phyloP scores from a whole-genome alignment of 2,329 filamentous ascomycete species.

The Lanzia echinophila region DNA sequence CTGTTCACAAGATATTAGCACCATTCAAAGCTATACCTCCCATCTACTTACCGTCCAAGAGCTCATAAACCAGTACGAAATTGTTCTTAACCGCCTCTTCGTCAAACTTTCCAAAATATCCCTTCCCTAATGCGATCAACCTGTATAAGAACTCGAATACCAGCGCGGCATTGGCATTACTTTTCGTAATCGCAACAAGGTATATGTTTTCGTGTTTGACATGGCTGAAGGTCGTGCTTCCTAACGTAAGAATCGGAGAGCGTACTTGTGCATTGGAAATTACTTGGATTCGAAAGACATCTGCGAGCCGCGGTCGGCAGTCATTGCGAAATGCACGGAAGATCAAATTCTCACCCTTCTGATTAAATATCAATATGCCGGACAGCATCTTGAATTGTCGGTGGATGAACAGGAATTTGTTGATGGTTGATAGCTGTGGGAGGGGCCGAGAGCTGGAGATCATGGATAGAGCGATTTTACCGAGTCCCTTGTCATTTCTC shows the following conservation, averaged over 20 bases:
- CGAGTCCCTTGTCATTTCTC: not conserved
- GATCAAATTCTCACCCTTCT: slow-evolving; percentile 99
- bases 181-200: slow-evolving; percentile 93
- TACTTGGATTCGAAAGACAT: slow-evolving; percentile 99
- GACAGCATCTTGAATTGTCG: slow-evolving; percentile 68
- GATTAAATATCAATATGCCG: slow-evolving; percentile 96
- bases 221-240: slow-evolving; percentile 98
- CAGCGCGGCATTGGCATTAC: slow-evolving; percentile 95
- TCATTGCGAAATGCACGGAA: slow-evolving; percentile 98
- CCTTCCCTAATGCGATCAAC: slow-evolving; percentile 80
- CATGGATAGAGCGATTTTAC: not conserved
- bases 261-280: slow-evolving; percentile 97
- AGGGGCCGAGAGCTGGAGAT: not conserved
- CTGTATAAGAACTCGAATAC: slow-evolving; percentile 98
- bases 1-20: slow-evolving; percentile 38
- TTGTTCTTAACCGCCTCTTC: slow-evolving; percentile 99
- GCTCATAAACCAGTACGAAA: slow-evolving; percentile 96
- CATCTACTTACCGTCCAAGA: slow-evolving; percentile 67
- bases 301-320: slow-evolving; percentile 92
- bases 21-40: not conserved
- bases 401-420: slow-evolving; percentile 1
- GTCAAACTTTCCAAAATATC: slow-evolving; percentile 98
- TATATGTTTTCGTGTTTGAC: slow-evolving; percentile 99
- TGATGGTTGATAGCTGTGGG: slow-evolving; percentile 9
- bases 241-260: slow-evolving; percentile 92